Conservation (phyloP, 371 early-diverging fungal species). For the Mucor lusitanicus region DNA sequence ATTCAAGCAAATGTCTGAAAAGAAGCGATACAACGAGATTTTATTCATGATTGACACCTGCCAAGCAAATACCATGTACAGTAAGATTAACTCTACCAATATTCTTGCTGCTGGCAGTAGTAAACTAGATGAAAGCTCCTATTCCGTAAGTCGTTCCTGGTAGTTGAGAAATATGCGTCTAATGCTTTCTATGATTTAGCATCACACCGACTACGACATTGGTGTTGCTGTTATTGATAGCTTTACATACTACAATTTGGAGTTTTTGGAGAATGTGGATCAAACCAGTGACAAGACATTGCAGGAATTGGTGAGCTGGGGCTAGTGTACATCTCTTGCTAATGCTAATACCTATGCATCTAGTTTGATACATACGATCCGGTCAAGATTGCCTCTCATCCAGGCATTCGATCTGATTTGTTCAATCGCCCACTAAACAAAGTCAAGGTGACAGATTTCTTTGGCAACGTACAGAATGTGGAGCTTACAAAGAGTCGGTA, state of each 20-base stretch:
- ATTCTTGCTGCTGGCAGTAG: constrained; percentile 91
- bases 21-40: constrained; percentile 92
- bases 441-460: constrained; percentile 90
- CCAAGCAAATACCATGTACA: constrained; percentile 95
- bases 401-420: constrained; percentile 83
- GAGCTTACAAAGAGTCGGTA: constrained; percentile 68
- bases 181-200: constrained; percentile 35
- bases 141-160: constrained; percentile 64
- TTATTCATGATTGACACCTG: constrained; percentile 97
- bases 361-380: constrained; percentile 82
- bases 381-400: constrained; percentile 74
- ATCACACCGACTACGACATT: constrained; percentile 88
- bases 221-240: constrained; percentile 97
- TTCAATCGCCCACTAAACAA: constrained; percentile 73
- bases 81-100: constrained; percentile 89
- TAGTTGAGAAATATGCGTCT: background rate
- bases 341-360: background rate
- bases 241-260: constrained; percentile 91
- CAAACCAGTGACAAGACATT: constrained; percentile 78
- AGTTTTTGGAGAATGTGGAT: constrained; percentile 84
- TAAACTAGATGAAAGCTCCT: constrained; percentile 85
- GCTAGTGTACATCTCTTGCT: background rate
- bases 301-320: constrained; percentile 62
- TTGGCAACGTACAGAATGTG: constrained; percentile 90
- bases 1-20: constrained; percentile 95